These are phyloP conservation scores for Diaporthe ampelina DNA, from an alignment of 2,329 filamentous ascomycete species.

Conservation along the genomic window DNA sequence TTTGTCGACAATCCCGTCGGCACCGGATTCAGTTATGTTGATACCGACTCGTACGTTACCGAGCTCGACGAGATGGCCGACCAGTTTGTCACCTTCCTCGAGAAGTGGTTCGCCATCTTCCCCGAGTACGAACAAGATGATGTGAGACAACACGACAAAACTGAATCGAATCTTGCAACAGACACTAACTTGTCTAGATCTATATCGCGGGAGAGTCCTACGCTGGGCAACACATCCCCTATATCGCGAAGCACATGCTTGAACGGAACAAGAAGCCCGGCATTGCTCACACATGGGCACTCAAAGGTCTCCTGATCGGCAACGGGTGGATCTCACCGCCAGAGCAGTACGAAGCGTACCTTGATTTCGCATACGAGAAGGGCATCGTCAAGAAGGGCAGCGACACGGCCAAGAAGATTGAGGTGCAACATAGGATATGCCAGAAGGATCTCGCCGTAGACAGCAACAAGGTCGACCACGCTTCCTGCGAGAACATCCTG, in stretches of 20 bases:
- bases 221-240: conserved; percentile 96
- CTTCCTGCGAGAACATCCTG: conserved; percentile 82
- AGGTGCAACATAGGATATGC: conserved; percentile 79
- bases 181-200: conserved; percentile 67
- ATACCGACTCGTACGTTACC: conserved; percentile 87
- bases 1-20: conserved; percentile 98
- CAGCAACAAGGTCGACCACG: conserved; percentile 75
- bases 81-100: conserved; percentile 89
- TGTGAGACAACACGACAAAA: conserved; percentile 67
- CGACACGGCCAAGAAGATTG: conserved; percentile 73
- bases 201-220: conserved; percentile 98
- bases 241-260: conserved; percentile 92
- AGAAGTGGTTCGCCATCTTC: conserved; percentile 92
- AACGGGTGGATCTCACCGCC: conserved; percentile 96
- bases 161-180: neutral
- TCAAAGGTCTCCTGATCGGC: conserved; percentile 90
- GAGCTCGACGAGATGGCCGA: conserved; percentile 91
- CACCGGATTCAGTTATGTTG: conserved; percentile 95
- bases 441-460: conserved; percentile 68
- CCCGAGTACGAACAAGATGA: conserved; percentile 94
- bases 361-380: conserved; percentile 84
- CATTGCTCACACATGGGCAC: conserved; percentile 74
- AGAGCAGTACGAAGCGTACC: conserved; percentile 91
- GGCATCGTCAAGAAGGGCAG: conserved; percentile 79
- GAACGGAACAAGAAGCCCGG: conserved; percentile 81